Evolutionary conservation across 1,284 basidiomycete species (phyloP).

Genomic region (Cutaneotrichosporon cavernicola): DNA sequence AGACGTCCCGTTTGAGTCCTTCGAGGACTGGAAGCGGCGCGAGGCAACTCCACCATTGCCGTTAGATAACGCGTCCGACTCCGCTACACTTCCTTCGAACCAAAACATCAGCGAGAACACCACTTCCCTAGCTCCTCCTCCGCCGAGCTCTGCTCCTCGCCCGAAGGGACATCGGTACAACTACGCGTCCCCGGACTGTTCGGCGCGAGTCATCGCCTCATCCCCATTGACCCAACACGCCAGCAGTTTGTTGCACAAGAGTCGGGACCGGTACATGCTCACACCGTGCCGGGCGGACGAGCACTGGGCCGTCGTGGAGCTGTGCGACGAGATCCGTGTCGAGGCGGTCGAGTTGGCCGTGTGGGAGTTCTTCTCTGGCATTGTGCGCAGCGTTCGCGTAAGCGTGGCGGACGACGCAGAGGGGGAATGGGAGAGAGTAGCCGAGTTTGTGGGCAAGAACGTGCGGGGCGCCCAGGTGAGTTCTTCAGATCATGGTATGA

Average conservation of each 20-base stretch:
- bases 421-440: constrained; percentile 56
- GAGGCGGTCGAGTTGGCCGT: constrained; percentile 95
- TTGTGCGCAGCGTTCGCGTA: constrained; percentile 88
- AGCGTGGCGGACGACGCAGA: constrained; percentile 69
- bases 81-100: not conserved
- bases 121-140: not conserved
- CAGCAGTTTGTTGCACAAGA: constrained; percentile 78
- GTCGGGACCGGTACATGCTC: constrained; percentile 95
- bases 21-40: constrained; percentile 86
- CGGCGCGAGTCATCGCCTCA: constrained; percentile 81
- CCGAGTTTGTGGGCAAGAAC: constrained; percentile 83
- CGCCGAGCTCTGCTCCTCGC: not conserved
- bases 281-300: constrained; percentile 73
- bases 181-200: constrained; percentile 90
- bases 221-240: constrained; percentile 82
- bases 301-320: constrained; percentile 90
- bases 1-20: constrained; percentile 61
- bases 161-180: constrained; percentile 68
- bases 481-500: constrained; percentile 6
- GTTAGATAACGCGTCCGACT: not conserved
- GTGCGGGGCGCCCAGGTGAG: constrained; percentile 85
- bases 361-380: constrained; percentile 96
- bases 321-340: constrained; percentile 95
- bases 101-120: constrained; percentile 9
- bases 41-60: constrained; percentile 53